These are phyloP conservation scores for Rhodotorula taiwanensis DNA, from an alignment of 768 basidiomycete genomes.

Conservation along the genomic window DNA sequence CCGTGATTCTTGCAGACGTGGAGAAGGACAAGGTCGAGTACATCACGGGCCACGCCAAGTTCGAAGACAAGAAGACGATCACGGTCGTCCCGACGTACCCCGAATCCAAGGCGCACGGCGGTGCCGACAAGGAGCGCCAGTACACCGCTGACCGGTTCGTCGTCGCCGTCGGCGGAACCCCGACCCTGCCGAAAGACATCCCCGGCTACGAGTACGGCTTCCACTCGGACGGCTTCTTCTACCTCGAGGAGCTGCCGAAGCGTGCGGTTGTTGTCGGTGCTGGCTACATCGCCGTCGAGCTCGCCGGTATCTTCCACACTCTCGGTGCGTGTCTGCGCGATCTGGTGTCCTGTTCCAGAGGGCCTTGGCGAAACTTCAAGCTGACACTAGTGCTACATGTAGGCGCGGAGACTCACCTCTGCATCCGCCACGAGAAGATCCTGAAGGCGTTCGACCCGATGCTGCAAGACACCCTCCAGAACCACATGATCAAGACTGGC, in stretches of 20 bases:
- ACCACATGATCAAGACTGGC: slow-evolving; percentile 94
- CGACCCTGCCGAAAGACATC: slow-evolving; percentile 68
- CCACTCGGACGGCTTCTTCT: slow-evolving; percentile 93
- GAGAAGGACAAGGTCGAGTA: slow-evolving; percentile 79
- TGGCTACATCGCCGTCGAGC: slow-evolving; percentile 95
- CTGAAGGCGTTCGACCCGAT: slow-evolving; percentile 87
- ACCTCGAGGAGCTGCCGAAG: slow-evolving; percentile 78
- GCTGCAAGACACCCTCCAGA: slow-evolving; percentile 72
- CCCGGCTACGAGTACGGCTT: slow-evolving; percentile 79
- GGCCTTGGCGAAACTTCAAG: too few relatives aligned
- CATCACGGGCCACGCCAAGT: slow-evolving; percentile 67
- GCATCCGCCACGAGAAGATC: slow-evolving; percentile 84
- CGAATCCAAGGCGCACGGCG: slow-evolving; percentile 33
- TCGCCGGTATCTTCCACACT: slow-evolving; percentile 86
- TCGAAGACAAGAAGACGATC: slow-evolving; percentile 63
- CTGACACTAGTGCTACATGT: not conserved
- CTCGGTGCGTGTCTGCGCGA: slow-evolving; percentile 48
- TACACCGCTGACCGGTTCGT: slow-evolving; percentile 70
- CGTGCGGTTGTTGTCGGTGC: slow-evolving; percentile 91
- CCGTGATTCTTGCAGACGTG: slow-evolving; percentile 50
- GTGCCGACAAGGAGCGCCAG: slow-evolving; percentile 61
- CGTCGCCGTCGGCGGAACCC: slow-evolving; percentile 79
- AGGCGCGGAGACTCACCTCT: slow-evolving; percentile 76
- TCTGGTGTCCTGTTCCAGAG: not conserved
- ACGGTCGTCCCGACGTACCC: slow-evolving; percentile 55